These are phyloP conservation scores for Blumeria hordei DNA, from an alignment of 2,329 filamentous ascomycete species.

Conservation along the genomic window DNA sequence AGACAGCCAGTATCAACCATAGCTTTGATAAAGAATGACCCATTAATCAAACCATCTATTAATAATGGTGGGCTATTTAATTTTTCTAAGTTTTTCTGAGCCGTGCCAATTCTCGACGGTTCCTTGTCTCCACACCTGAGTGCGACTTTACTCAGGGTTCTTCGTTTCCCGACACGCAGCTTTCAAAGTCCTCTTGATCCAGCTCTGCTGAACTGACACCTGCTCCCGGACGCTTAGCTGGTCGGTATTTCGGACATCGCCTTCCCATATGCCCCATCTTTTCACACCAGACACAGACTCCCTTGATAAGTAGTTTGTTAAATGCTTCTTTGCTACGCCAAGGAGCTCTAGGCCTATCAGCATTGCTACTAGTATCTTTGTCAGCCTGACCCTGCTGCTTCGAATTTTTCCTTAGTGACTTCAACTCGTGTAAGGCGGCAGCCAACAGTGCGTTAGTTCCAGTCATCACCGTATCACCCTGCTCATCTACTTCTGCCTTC, in stretches of 20 bases:
- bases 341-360: neutral
- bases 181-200: neutral
- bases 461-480: neutral
- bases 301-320: neutral
- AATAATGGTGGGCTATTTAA: neutral
- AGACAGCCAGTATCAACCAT: neutral
- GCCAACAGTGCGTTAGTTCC: neutral
- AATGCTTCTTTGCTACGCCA: neutral
- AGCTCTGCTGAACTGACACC: neutral
- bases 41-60: slow-evolving; percentile 1
- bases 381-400: neutral
- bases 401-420: neutral
- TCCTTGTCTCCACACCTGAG: neutral
- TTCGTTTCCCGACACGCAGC: neutral
- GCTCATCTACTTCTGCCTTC: neutral
- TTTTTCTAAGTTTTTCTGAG: neutral
- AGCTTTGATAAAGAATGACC: neutral
- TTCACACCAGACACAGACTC: neutral
- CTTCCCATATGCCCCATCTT: neutral
- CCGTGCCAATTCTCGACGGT: no score
- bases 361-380: neutral
- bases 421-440: neutral
- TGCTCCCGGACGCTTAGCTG: neutral
- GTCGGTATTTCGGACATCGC: neutral
- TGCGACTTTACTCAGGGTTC: neutral